Base-by-base conservation (phyloP, 148 eudicot genomes). In the Tetragonia tetragonoides region DNA sequence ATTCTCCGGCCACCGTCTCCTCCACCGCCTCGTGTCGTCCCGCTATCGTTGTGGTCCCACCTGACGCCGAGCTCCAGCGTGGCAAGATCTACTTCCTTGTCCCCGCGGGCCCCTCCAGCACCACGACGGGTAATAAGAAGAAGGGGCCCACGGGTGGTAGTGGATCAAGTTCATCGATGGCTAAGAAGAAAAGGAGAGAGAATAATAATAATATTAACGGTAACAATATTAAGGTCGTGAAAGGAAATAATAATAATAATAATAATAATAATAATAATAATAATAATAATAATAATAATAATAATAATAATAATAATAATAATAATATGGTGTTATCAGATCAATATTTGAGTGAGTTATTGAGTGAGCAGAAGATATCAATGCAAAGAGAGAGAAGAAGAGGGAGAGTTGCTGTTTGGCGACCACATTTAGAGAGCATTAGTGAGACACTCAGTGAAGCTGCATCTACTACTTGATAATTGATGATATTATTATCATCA, bases 31-130 rank as follows among this genome's bases (percentile, higher is more conserved):
- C 62, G 62, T 17, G 61, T 54, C 74, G 72, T 53, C 82, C 83
- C 74, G 46, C 83, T 37, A 88, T 89, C 62, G 86, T 93, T 0
- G 84, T 89, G 14, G 90, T 93, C 68, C 91, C 94, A 0, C 94
- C 96, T 6, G 93, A 93, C 56, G 91, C 92, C 7, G 80, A 85
- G 41, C 93, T 93, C 18, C 91, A 88, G 44, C 90, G 98, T 14
- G 98, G 98, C 38, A 91, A 89, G 79, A 91, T 93, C 72, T 93
- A 93, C 39, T 93, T 93, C 53, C 96, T 93, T 69, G 87, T 92
- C 74, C 97, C 94, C 1, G 78, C 70, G 7, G 80, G 82, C 24
- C 68, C 86, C 21, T n/a, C 82, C 49, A 46, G 47, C 78, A 2
- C 73, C 85, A 17, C 74, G 69, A 6, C 67, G 17, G 5, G 62